These are phyloP conservation scores for Croton laevigatus DNA, from an alignment of 441 rosid genomes.

Conservation along the genomic window DNA sequence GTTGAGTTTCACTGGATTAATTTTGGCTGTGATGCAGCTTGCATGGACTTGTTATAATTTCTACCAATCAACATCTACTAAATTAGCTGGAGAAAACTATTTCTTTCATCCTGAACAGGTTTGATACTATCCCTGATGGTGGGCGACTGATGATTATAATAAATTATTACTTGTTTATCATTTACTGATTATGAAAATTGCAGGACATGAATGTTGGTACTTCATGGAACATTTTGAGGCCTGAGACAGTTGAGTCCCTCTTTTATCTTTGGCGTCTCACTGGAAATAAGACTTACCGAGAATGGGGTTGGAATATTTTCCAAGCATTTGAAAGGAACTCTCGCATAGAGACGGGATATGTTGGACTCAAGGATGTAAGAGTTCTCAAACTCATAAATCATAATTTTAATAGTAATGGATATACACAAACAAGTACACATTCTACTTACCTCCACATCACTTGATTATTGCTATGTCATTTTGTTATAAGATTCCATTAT, in stretches of 20 bases:
- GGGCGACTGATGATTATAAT: not conserved
- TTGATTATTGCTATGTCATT: not conserved
- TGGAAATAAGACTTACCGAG: slow-evolving; percentile 89
- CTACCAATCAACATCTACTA: slow-evolving; percentile 85
- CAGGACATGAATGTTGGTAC: slow-evolving; percentile 97
- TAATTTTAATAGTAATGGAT: not conserved
- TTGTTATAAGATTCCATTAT: not conserved
- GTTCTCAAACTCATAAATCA: slow-evolving; percentile 5
- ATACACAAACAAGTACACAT: not conserved
- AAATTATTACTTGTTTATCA: not conserved
- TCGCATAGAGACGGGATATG: slow-evolving; percentile 78
- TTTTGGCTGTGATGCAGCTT: slow-evolving; percentile 46
- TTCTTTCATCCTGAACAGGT: slow-evolving; percentile 75
- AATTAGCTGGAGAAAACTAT: slow-evolving; percentile 94
- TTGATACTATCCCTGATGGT: slow-evolving; percentile 10
- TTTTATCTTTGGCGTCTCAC: slow-evolving; percentile 95
- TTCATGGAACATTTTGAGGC: slow-evolving; percentile 90
- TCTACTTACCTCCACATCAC: not conserved
- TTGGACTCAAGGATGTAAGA: slow-evolving; percentile 92
- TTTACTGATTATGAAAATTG: slow-evolving; percentile 1
- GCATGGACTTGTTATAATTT: slow-evolving; percentile 98
- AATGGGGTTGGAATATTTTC: slow-evolving; percentile 99
- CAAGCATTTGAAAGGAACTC: slow-evolving; percentile 93
- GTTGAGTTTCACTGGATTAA: not conserved
- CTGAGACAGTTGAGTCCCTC: slow-evolving; percentile 93